These are phyloP conservation scores for Bothriochloa decipiens DNA, from an alignment of 176 grass and related monocot genomes.

Conservation along the genomic window DNA sequence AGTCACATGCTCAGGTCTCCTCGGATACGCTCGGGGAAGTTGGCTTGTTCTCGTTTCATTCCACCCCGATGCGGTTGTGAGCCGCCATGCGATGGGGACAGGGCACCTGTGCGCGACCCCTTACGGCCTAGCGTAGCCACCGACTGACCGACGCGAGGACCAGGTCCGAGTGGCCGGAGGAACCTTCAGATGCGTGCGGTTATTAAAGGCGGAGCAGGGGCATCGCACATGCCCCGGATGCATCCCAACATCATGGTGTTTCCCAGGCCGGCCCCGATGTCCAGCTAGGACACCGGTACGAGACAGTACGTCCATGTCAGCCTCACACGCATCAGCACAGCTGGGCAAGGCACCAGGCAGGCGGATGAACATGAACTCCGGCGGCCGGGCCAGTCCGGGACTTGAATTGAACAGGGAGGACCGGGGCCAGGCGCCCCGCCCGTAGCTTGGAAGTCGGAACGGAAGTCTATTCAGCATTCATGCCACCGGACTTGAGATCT, in stretches of 20 bases:
- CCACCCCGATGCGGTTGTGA: not conserved
- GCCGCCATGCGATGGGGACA: not conserved
- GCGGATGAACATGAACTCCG: fast-evolving
- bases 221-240: slow-evolving; percentile 13
- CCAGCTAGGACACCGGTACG: slow-evolving; percentile 7
- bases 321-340: not conserved
- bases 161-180: not conserved
- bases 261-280: not conserved
- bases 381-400: no score
- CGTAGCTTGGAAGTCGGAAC: not conserved
- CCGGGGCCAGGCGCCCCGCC: not conserved
- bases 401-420: not conserved
- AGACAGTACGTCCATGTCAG: slow-evolving; percentile 2
- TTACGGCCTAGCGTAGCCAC: no score
- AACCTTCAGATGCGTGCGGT: slow-evolving; percentile 35
- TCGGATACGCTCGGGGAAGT: no score
- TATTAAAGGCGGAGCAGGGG: slow-evolving; percentile 25
- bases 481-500: not conserved
- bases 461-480: not conserved
- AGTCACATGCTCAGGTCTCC: not conserved
- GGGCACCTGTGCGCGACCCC: not conserved
- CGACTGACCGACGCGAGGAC: not conserved
- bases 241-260: slow-evolving; percentile 21
- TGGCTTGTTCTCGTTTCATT: no score
- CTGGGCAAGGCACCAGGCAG: no score